These are phyloP conservation scores for Boletus fagicola DNA, from an alignment of 768 basidiomycete species.

Conservation along the genomic window DNA sequence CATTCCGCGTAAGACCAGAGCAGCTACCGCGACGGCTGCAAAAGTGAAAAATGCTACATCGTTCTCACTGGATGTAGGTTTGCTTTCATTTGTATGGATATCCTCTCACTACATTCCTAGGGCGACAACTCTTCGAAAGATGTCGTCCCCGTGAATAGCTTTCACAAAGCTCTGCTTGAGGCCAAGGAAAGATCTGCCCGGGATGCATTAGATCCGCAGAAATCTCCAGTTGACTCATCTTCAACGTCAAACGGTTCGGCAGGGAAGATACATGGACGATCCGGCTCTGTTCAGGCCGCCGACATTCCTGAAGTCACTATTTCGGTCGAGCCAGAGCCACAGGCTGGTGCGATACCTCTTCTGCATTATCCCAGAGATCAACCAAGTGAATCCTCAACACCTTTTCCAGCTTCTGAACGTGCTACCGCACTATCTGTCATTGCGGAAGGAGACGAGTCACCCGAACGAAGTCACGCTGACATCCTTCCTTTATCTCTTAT, in stretches of 20 bases:
- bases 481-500: conserved; percentile 1
- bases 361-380: conserved; percentile 1
- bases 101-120: conserved; percentile 29
- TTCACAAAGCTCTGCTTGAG: conserved; percentile 45
- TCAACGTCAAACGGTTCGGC: background rate
- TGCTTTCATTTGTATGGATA: background rate
- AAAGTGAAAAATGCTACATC: conserved; percentile 44
- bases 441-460: conserved; percentile 65
- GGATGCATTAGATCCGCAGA: background rate
- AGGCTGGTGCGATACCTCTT: background rate
- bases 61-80: conserved; percentile 47
- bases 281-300: conserved; percentile 3
- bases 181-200: conserved; percentile 28
- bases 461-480: conserved; percentile 36
- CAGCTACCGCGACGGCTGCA: conserved; percentile 38
- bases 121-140: conserved; percentile 38
- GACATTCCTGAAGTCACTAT: conserved; percentile 7
- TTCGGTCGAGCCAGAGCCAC: conserved; percentile 6
- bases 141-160: conserved; percentile 43
- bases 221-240: background rate
- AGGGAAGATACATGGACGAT: background rate
- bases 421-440: conserved; percentile 62
- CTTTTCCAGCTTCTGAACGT: conserved; percentile 25
- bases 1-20: conserved; percentile 48
- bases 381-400: conserved; percentile 1